Percentiles rank a stretch among this genome's conserved stretches.
phyloP scores from a whole-genome alignment of 1,139 yeast species.

The Debaryomycetaceae sp. region DNA sequence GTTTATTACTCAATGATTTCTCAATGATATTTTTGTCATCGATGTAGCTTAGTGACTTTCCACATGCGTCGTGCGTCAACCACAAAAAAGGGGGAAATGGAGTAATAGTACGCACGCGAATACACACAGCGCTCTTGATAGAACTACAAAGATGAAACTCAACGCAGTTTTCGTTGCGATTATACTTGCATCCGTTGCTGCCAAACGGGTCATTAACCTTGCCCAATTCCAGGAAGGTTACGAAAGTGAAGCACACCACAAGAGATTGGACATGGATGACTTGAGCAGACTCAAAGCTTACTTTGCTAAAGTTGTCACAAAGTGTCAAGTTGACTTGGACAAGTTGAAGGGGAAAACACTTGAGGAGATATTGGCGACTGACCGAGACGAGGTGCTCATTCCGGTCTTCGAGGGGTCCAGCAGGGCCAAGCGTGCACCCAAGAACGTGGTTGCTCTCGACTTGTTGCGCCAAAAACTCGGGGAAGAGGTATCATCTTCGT shows the following conservation, averaged over 20 bases:
- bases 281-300: slow-evolving; percentile 1
- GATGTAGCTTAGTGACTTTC: background rate
- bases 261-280: slow-evolving; percentile 2
- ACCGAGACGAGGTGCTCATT: background rate
- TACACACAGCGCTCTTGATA: too few species aligned
- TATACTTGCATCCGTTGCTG: slow-evolving; percentile 3
- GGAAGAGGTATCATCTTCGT: too few species aligned
- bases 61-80: background rate
- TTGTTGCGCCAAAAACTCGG: slow-evolving; percentile 2
- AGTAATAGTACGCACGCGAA: too few species aligned
- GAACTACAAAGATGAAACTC: too few species aligned
- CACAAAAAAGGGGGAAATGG: too few species aligned
- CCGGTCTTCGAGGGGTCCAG: slow-evolving; percentile 4
- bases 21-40: background rate
- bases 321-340: slow-evolving; percentile 4
- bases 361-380: too few species aligned
- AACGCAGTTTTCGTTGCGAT: slow-evolving; percentile 2
- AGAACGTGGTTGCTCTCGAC: slow-evolving; percentile 3
- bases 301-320: slow-evolving; percentile 1
- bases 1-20: background rate
- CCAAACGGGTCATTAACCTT: slow-evolving; percentile 7
- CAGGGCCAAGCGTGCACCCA: slow-evolving; percentile 2
- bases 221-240: slow-evolving; percentile 1
- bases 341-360: background rate
- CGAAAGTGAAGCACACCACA: slow-evolving; percentile 2